Evolutionary conservation across 495 filamentous ascomycete genomes (phyloP), one percentile per base, ranked within the genome.

Genomic region (Thozetella sp.): DNA sequence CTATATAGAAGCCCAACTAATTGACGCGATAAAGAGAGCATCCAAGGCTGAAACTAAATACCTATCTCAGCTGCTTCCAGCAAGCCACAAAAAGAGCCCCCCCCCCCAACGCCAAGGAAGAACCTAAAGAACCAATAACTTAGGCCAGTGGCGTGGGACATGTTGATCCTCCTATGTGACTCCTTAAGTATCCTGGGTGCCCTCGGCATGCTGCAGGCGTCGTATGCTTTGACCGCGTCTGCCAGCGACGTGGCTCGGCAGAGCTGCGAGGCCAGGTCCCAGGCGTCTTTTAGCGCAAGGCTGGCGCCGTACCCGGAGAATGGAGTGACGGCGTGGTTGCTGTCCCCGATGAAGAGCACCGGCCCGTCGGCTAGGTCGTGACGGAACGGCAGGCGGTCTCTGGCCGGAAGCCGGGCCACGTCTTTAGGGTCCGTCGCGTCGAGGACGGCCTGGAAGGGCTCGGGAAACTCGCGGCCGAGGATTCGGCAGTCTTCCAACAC

Each of bases 261-360:
- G 24, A 67, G 54, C 25, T 66, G 63, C 51, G 61, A 58, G n/a
- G 67, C 67, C 30, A 68, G 56, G 6, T 66, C 57, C 62, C 62
- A 70, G n/a, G 48, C 67, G 60, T 70, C 67, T 37, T 59, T 60
- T 25, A 70, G 56, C 6, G 71, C 71, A 15, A 74, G 25, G 54
- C 69, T 69, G 11, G 67, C 71, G 15, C 71, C 71, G 54, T 62
- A 65, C 22, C 65, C 69, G 12, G 67, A 69, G 56, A 69, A 74
- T 0, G 71, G 67, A 43, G 53, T 65, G 20, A 74, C 63, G 3
- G 67, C 69, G 54, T 74, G 71, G 54, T 70, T 48, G 43, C 43
- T 48, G 20, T 48, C 43, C 43, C 43, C 43, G 6, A 48, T 48
- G n/a, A 48, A 48, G 20, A 48, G 11, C n/a, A 48, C 43, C 43